Evolutionary conservation across 2,329 filamentous ascomycete genomes (phyloP), one percentile per base, ranked within the genome.

Genomic region (Zopfia rhizophila): DNA sequence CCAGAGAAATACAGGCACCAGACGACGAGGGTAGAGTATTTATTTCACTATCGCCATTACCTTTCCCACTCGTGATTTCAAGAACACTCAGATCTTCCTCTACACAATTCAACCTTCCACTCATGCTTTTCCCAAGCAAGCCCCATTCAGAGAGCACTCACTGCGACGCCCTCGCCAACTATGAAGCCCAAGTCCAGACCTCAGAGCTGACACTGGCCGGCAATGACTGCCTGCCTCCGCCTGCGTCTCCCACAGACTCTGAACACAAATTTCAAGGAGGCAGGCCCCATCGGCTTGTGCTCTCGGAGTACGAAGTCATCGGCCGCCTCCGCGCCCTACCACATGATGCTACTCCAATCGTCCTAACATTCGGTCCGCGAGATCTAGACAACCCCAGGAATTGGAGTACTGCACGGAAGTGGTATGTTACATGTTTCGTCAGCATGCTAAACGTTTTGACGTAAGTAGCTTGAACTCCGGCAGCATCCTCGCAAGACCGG

Each of bases 371-470:
- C 36, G 32, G 30, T 2, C 23, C 28, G 7, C 25, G 55, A 14
- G 62, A 64, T 33, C 41, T 33, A 7, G 72, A 74, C 22, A 75
- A 75, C 42, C 74, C 74, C 7, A 64, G 72, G 24, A 68, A 74
- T 31, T 77, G 72, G 70, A 62, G 68, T 2, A 64, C 60, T 29
- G 63, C 48, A 51, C 64, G 63, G 19, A 72, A 72, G 46, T 75
- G 73, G 73, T 75, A 73, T 47, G 74, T 74, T 27, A 75, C 70
- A 5, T 56, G 62, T 22, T 56, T 75, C n/a, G 69, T 66, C 14
- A 69, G 74, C 46, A 61, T 68, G 48, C 53, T 75, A 16, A 64
- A 64, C 27, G 50, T 59, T n/a, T n/a, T n/a, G n/a, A n/a, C n/a
- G n/a, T n/a, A n/a, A n/a, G n/a, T n/a, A n/a, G n/a, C n/a, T n/a